A percentile compares a stretch with the other conserved stretches of the same genome.
These are phyloP conservation scores for Metschnikowia kofuensis DNA, from an alignment of 805 yeast genomes.

Conservation along the genomic window DNA sequence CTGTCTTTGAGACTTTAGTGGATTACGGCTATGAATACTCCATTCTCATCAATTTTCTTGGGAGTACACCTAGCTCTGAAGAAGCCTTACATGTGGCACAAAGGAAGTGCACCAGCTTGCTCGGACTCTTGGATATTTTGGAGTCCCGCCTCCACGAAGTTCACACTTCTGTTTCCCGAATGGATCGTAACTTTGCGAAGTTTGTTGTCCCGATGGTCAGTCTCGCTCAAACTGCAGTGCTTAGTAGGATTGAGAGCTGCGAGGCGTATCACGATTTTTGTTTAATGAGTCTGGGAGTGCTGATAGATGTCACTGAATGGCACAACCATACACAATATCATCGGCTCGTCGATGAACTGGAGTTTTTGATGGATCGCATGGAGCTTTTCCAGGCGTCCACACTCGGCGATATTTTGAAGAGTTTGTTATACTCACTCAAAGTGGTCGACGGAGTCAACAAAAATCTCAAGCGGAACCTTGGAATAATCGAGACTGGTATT, in stretches of 20 bases:
- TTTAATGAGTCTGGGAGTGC: background rate
- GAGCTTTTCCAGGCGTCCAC: background rate
- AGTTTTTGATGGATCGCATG: conserved; percentile 1
- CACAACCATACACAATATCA: background rate
- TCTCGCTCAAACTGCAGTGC: background rate
- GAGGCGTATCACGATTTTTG: background rate
- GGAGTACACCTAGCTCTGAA: background rate
- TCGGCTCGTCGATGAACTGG: background rate
- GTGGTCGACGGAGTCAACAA: background rate
- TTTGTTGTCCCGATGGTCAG: conserved; percentile 1
- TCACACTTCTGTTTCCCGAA: background rate
- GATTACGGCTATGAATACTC: conserved; percentile 1
- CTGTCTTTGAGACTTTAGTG: background rate
- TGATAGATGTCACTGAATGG: background rate
- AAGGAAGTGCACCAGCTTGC: background rate
- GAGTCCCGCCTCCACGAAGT: background rate
- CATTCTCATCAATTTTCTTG: background rate
- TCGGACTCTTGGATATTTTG: background rate
- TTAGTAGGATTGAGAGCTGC: background rate
- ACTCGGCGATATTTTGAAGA: background rate
- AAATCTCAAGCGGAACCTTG: background rate
- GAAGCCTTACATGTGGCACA: background rate
- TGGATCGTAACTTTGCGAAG: background rate
- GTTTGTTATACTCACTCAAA: background rate
- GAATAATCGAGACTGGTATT: background rate